These are phyloP conservation scores for Fusarium ramigenum DNA, from an alignment of 2,329 filamentous ascomycete genomes.

Conservation along the genomic window DNA sequence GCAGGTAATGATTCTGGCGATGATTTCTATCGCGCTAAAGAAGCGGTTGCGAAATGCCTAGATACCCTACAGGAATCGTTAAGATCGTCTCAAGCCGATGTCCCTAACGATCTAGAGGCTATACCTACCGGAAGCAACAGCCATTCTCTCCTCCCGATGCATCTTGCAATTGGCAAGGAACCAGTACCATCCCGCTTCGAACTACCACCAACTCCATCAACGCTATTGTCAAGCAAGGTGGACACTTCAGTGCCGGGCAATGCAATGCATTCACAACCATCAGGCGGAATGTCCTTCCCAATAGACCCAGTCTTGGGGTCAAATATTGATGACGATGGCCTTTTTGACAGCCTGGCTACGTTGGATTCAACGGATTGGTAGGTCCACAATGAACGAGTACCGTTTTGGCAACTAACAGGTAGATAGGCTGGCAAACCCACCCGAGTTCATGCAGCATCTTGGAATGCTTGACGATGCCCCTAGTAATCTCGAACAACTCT, in stretches of 20 bases:
- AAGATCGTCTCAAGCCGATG: accelerated
- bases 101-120: accelerated
- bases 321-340: neutral
- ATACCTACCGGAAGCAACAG: accelerated
- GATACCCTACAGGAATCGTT: neutral
- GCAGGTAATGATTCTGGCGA: accelerated
- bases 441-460: slow-evolving; percentile 18
- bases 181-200: neutral
- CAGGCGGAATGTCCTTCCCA: neutral
- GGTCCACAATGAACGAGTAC: accelerated
- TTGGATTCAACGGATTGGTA: slow-evolving; percentile 3
- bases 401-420: neutral
- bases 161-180: accelerated
- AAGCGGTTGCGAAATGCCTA: neutral
- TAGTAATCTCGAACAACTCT: neutral
- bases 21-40: accelerated
- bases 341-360: slow-evolving; percentile 10
- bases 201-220: neutral
- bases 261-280: neutral
- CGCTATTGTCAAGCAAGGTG: neutral
- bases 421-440: slow-evolving; percentile 1
- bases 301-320: neutral
- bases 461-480: neutral
- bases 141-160: accelerated
- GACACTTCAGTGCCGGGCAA: neutral